A percentile compares a stretch with the other conserved stretches of the same genome.
These are phyloP conservation scores for Cadophora malorum DNA, from an alignment of 2,329 filamentous ascomycete species.

Conservation along the genomic window DNA sequence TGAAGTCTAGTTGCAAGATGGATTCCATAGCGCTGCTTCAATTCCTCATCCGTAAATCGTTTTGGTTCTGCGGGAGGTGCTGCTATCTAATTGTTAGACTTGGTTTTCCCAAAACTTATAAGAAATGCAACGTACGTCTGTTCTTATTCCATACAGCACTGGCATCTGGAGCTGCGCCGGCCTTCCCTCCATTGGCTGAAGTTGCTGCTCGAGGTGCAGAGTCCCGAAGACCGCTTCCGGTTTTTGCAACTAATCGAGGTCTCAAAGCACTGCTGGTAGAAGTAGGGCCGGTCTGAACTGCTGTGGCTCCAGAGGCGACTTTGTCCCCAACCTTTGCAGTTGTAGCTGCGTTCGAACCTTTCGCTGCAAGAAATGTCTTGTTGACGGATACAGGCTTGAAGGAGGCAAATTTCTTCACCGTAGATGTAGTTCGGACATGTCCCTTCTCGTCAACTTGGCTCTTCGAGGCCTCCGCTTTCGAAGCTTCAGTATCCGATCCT, in stretches of 20 bases:
- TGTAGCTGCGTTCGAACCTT: slow-evolving; percentile 56
- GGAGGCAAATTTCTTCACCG: slow-evolving; percentile 75
- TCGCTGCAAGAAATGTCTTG: slow-evolving; percentile 81
- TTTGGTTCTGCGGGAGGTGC: slow-evolving; percentile 73
- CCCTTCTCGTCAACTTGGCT: slow-evolving; percentile 62
- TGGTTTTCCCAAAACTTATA: slow-evolving; percentile 3
- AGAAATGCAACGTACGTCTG: slow-evolving; percentile 65
- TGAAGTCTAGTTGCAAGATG: slow-evolving; percentile 82
- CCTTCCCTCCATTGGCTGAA: slow-evolving; percentile 61
- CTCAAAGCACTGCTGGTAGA: slow-evolving; percentile 60
- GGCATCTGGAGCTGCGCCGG: slow-evolving; percentile 69
- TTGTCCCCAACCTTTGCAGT: slow-evolving; percentile 60
- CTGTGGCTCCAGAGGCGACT: slow-evolving; percentile 51
- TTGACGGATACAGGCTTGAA: slow-evolving; percentile 90
- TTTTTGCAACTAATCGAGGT: slow-evolving; percentile 78
- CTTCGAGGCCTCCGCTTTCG: slow-evolving; percentile 61
- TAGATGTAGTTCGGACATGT: slow-evolving; percentile 63
- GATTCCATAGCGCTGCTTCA: slow-evolving; percentile 84
- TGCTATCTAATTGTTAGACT: slow-evolving; percentile 52
- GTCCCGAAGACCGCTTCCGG: slow-evolving; percentile 65
- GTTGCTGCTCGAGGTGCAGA: slow-evolving; percentile 53
- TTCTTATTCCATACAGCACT: slow-evolving; percentile 91
- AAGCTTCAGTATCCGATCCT: slow-evolving; percentile 78
- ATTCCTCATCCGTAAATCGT: slow-evolving; percentile 85
- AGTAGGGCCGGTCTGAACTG: slow-evolving; percentile 54